These are phyloP conservation scores for Coniella vitis DNA, from an alignment of 2,329 filamentous ascomycete species.

Conservation along the genomic window DNA sequence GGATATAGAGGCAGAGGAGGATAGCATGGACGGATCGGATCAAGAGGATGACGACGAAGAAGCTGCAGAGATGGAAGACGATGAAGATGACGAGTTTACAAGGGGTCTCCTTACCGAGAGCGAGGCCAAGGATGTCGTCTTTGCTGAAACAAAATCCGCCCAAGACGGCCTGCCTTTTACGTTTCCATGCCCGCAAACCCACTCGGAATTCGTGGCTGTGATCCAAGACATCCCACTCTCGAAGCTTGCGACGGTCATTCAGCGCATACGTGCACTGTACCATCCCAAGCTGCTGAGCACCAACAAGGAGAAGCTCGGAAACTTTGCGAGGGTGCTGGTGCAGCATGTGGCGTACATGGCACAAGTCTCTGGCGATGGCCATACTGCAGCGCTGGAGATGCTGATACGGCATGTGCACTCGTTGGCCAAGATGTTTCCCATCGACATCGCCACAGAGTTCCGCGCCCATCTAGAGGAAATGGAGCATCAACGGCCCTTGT, in stretches of 20 bases:
- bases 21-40: constrained; percentile 30
- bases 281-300: constrained; percentile 78
- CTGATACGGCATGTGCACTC: constrained; percentile 89
- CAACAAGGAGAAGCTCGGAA: constrained; percentile 75
- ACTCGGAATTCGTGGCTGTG: constrained; percentile 65
- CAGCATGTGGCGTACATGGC: constrained; percentile 51
- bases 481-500: constrained; percentile 39
- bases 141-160: constrained; percentile 39
- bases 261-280: constrained; percentile 85
- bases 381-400: constrained; percentile 67
- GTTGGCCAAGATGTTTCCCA: constrained; percentile 75
- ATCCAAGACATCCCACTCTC: constrained; percentile 53
- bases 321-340: constrained; percentile 60
- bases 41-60: constrained; percentile 40
- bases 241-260: constrained; percentile 71
- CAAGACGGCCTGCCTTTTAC: constrained; percentile 66
- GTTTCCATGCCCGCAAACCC: constrained; percentile 75
- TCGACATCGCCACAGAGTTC: constrained; percentile 71
- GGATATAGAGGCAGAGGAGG: constrained; percentile 51
- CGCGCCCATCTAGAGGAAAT: constrained; percentile 62
- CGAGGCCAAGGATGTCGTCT: constrained; percentile 47
- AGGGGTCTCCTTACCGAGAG: constrained; percentile 57
- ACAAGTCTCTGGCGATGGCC: constrained; percentile 35
- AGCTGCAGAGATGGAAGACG: constrained; percentile 27
- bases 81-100: constrained; percentile 64